These are phyloP conservation scores for Entophlyctis luteolus DNA, from an alignment of 192 early-diverging fungal genomes.

Conservation along the genomic window DNA sequence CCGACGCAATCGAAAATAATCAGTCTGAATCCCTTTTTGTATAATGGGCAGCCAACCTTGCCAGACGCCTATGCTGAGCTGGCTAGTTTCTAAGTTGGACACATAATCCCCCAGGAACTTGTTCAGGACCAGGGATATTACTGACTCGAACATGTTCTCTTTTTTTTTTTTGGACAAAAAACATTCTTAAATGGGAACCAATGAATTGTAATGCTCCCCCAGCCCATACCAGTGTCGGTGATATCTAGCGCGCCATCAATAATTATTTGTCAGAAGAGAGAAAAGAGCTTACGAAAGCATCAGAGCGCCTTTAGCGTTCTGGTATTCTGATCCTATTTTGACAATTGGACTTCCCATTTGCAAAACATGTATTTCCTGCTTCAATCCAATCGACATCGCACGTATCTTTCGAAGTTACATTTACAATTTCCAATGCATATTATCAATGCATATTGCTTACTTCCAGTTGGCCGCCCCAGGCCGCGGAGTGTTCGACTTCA, in stretches of 20 bases:
- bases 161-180: too few species aligned
- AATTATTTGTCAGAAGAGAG: slow-evolving; percentile 2
- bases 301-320: slow-evolving; percentile 48
- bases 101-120: slow-evolving; percentile 90
- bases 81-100: slow-evolving; percentile 86
- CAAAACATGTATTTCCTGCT: slow-evolving; percentile 78
- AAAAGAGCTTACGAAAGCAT: slow-evolving; percentile 57
- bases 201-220: slow-evolving; percentile 95
- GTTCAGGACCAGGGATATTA: slow-evolving; percentile 42
- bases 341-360: slow-evolving; percentile 77
- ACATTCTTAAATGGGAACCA: slow-evolving; percentile 41
- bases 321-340: slow-evolving; percentile 74
- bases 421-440: slow-evolving; percentile 2
- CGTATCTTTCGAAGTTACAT: slow-evolving; percentile 51
- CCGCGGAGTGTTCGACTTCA: slow-evolving; percentile 71
- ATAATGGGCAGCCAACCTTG: slow-evolving; percentile 59
- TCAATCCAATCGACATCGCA: slow-evolving; percentile 69
- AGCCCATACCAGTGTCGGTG: slow-evolving; percentile 88
- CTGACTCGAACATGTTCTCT: slow-evolving; percentile 36
- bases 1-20: background rate
- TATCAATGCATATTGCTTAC: slow-evolving; percentile 33
- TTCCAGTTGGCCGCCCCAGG: slow-evolving; percentile 94
- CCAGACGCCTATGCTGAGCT: slow-evolving; percentile 95
- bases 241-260: slow-evolving; percentile 44
- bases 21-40: too few species aligned